Evolutionary conservation across 768 basidiomycete genomes (phyloP).

Genomic region (Kwoniella heveanensis): DNA sequence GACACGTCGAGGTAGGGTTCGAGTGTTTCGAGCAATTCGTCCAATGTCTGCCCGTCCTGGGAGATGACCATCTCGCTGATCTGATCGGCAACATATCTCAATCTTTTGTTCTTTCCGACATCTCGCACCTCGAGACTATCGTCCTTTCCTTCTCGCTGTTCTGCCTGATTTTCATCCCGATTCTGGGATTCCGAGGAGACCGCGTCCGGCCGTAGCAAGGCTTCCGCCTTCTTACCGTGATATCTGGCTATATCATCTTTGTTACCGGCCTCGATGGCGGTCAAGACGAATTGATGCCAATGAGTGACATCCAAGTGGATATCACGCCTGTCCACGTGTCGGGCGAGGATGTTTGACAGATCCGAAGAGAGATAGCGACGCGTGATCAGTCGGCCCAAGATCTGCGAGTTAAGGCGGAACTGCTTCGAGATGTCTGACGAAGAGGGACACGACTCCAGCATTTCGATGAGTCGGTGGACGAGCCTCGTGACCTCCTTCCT

Average conservation of each 20-base stretch:
- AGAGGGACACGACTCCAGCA: constrained; percentile 7
- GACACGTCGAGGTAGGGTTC: constrained; percentile 8
- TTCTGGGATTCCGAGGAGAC: neutral
- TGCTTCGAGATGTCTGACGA: constrained; percentile 6
- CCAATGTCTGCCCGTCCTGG: constrained; percentile 3
- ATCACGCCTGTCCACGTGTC: neutral
- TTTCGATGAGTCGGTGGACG: constrained; percentile 7
- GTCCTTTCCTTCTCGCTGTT: neutral
- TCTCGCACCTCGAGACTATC: too few species aligned
- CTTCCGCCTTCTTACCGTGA: neutral
- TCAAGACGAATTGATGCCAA: constrained; percentile 24
- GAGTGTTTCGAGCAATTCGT: constrained; percentile 6
- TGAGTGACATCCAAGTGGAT: constrained; percentile 6
- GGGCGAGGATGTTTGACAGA: constrained; percentile 11
- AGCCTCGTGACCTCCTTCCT: constrained; percentile 6
- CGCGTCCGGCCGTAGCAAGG: neutral
- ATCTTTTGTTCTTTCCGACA: neutral
- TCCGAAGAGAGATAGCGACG: constrained; percentile 18
- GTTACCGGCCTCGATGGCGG: constrained; percentile 18
- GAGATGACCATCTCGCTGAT: constrained; percentile 11
- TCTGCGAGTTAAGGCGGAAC: neutral
- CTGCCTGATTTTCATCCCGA: neutral
- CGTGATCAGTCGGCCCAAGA: constrained; percentile 11
- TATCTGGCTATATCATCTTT: neutral
- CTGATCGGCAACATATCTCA: neutral